These are phyloP conservation scores for Amanita molliuscula DNA, from an alignment of 768 basidiomycete species.

Conservation along the genomic window DNA sequence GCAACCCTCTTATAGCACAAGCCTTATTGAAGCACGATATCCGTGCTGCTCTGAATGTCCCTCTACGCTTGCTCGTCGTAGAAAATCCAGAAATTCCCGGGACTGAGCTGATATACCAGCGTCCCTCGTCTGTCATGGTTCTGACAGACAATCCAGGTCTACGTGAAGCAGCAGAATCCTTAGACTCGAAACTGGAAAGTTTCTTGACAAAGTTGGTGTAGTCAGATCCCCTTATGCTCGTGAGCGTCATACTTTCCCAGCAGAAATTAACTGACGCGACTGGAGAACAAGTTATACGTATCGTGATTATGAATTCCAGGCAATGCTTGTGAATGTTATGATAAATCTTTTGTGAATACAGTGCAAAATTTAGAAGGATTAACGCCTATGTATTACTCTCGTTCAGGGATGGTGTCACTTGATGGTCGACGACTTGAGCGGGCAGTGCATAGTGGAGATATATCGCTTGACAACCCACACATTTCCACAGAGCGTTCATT, in stretches of 20 bases:
- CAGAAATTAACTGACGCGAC: background rate
- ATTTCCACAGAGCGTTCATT: no score
- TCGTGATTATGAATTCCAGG: no score
- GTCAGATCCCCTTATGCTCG: background rate
- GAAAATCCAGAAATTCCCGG: constrained; percentile 28
- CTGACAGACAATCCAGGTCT: constrained; percentile 21
- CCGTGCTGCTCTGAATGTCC: constrained; percentile 30
- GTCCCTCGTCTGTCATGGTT: constrained; percentile 35
- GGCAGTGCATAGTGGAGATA: no score
- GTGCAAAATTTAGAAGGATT: no score
- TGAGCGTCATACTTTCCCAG: background rate
- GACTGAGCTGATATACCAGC: constrained; percentile 34
- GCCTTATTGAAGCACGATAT: constrained; percentile 31
- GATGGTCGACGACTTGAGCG: no score
- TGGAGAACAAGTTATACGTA: background rate
- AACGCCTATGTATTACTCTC: no score
- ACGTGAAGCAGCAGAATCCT: constrained; percentile 18
- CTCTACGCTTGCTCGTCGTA: constrained; percentile 32
- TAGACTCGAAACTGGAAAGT: constrained; percentile 36
- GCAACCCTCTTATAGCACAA: constrained; percentile 42
- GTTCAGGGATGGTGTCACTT: no score
- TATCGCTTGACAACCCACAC: no score
- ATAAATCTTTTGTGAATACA: no score
- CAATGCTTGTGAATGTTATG: no score
- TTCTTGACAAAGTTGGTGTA: constrained; percentile 17